phyloP scores from a whole-genome alignment of 768 basidiomycete genomes.

The Russula earlei region DNA sequence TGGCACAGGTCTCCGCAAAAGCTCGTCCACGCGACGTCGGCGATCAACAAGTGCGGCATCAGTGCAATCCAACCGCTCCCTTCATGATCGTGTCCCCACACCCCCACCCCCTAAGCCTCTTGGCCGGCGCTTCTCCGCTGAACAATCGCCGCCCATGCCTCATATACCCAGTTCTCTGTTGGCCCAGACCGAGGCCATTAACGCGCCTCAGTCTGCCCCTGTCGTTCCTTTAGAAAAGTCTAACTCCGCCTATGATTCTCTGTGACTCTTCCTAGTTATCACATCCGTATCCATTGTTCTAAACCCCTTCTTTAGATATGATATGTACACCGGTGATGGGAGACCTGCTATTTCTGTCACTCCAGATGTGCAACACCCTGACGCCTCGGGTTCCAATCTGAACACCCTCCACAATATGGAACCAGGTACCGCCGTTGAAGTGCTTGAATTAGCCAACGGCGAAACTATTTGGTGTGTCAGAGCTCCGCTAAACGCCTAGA shows the following conservation, averaged over 20 bases:
- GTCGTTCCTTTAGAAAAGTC: constrained; percentile 49
- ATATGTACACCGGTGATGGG: constrained; percentile 65
- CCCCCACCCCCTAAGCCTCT: constrained; percentile 69
- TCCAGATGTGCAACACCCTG: constrained; percentile 31
- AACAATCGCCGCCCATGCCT: constrained; percentile 62
- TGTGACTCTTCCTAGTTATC: constrained; percentile 42
- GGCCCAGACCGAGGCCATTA: constrained; percentile 29
- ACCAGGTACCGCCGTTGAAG: constrained; percentile 57
- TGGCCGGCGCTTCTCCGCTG: constrained; percentile 54
- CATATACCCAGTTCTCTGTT: constrained; percentile 46
- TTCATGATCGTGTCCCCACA: constrained; percentile 75
- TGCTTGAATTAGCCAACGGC: constrained; percentile 79
- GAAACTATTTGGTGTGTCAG: constrained; percentile 72
- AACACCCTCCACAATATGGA: constrained; percentile 29
- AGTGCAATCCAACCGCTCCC: constrained; percentile 55
- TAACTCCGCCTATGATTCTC: constrained; percentile 63
- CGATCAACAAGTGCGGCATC: constrained; percentile 52
- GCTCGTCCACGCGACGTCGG: constrained; percentile 39
- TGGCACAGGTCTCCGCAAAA: constrained; percentile 20
- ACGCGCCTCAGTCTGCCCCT: constrained; percentile 31
- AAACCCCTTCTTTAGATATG: constrained; percentile 43
- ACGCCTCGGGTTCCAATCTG: constrained; percentile 20
- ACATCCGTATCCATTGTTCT: constrained; percentile 5
- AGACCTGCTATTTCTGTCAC: constrained; percentile 28
- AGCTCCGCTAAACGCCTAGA: not conserved